phyloP scores from a whole-genome alignment of 2,329 filamentous ascomycete species.

The Nothomitra cinnamomea region DNA sequence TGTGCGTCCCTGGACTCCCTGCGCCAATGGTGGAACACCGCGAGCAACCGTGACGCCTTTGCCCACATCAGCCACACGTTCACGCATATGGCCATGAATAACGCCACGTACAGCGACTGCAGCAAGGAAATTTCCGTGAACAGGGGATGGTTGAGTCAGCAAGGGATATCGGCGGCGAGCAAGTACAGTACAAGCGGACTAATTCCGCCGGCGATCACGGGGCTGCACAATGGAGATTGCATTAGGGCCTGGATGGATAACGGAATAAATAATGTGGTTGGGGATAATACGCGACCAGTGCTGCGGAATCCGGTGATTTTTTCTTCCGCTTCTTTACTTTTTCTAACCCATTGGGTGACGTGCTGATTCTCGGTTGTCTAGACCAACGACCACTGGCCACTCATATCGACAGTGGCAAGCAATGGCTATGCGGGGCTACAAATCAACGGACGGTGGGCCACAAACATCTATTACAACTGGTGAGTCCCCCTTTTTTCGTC shows the following conservation, averaged over 20 bases:
- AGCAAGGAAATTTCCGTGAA: slow-evolving; percentile 7
- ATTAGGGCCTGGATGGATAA: slow-evolving; percentile 7
- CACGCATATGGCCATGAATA: slow-evolving; percentile 7
- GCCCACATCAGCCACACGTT: slow-evolving; percentile 7
- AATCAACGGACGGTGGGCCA: slow-evolving; percentile 42
- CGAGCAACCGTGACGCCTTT: slow-evolving; percentile 1
- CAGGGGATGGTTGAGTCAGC: background rate
- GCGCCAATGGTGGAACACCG: background rate
- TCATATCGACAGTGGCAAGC: slow-evolving; percentile 30
- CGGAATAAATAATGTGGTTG: slow-evolving; percentile 6
- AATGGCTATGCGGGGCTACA: slow-evolving; percentile 40
- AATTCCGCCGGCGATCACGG: slow-evolving; percentile 8
- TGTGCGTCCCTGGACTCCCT: background rate
- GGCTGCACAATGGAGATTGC: slow-evolving; percentile 7
- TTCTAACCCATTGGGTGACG: too few relatives aligned
- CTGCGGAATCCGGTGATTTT: background rate
- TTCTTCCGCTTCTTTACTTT: too few relatives aligned
- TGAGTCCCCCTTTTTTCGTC: too few relatives aligned
- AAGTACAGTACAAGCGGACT: slow-evolving; percentile 5
- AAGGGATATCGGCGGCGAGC: background rate
- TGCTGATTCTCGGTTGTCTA: too few relatives aligned
- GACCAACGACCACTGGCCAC: slow-evolving; percentile 34
- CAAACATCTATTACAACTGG: slow-evolving; percentile 46
- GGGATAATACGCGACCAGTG: slow-evolving; percentile 7
- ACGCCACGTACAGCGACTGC: slow-evolving; percentile 6